These are phyloP conservation scores for Rhizopus arrhizus DNA, from an alignment of 371 early-diverging fungal species.

Conservation along the genomic window DNA sequence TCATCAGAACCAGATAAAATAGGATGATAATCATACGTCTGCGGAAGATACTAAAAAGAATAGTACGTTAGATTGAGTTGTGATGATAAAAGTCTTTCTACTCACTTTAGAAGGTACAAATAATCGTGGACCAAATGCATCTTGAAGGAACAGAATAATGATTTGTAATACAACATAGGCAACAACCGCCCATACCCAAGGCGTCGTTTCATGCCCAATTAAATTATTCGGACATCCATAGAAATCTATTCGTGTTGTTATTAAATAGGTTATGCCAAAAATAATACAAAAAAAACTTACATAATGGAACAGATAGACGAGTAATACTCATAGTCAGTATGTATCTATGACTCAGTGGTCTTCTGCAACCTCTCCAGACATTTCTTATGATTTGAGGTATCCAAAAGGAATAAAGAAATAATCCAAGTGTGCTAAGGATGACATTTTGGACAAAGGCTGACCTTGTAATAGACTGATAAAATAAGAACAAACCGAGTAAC, in stretches of 20 bases:
- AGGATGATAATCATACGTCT: constrained; percentile 73
- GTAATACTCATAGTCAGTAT: constrained; percentile 65
- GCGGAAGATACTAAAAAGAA: constrained; percentile 59
- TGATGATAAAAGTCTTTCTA: neutral
- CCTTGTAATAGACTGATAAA: constrained; percentile 65
- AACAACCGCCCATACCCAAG: constrained; percentile 57
- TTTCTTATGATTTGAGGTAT: constrained; percentile 78
- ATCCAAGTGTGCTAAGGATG: constrained; percentile 50
- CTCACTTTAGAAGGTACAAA: constrained; percentile 71
- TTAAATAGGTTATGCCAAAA: neutral
- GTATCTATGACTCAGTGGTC: constrained; percentile 63
- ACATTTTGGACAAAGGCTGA: constrained; percentile 57
- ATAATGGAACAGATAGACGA: constrained; percentile 66
- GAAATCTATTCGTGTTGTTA: constrained; percentile 38
- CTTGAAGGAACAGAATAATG: constrained; percentile 66
- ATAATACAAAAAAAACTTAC: constrained; percentile 26
- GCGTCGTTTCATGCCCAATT: constrained; percentile 54
- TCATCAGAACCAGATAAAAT: constrained; percentile 54
- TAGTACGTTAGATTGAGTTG: neutral
- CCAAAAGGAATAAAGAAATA: constrained; percentile 76
- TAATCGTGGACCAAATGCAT: constrained; percentile 71
- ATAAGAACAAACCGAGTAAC: constrained; percentile 62
- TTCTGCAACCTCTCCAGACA: constrained; percentile 62
- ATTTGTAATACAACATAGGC: constrained; percentile 66
- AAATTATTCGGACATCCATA: constrained; percentile 66